Conservation (phyloP, 495 filamentous ascomycete species). For the Tuber umbilicatum region DNA sequence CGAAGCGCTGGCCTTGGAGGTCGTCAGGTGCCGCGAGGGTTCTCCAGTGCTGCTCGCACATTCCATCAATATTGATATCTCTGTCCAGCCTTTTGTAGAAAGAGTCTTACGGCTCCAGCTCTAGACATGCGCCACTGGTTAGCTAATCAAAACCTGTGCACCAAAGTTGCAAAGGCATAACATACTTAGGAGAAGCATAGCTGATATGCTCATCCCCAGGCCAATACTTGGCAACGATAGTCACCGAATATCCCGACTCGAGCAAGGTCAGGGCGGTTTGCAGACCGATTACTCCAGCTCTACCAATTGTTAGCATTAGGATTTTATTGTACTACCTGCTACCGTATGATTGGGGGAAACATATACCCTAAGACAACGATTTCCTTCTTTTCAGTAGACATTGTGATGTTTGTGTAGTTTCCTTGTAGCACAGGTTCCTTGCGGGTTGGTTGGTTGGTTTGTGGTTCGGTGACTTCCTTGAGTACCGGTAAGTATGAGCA, state of each 20-base stretch:
- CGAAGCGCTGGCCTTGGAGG: conserved; percentile 18
- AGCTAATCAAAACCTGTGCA: not conserved
- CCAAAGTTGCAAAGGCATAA: not conserved
- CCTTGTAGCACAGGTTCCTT: not conserved
- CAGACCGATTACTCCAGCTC: conserved; percentile 49
- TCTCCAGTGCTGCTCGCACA: conserved; percentile 25
- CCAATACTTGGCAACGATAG: conserved; percentile 45
- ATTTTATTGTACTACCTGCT: not conserved
- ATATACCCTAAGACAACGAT: conserved; percentile 34
- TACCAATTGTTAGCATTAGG: conserved; percentile 12
- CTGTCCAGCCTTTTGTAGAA: not conserved
- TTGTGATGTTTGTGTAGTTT: not conserved
- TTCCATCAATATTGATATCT: not conserved
- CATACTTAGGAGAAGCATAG: conserved; percentile 36
- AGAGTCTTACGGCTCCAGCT: conserved; percentile 32
- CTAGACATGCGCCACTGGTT: not conserved
- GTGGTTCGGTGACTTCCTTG: not conserved
- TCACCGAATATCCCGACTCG: conserved; percentile 45
- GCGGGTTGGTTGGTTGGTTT: not conserved
- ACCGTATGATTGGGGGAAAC: not conserved
- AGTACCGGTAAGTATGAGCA: not conserved
- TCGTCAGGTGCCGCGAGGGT: conserved; percentile 24
- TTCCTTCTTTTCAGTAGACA: conserved; percentile 13
- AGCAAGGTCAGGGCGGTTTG: conserved; percentile 48
- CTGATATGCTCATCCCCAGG: conserved; percentile 41